Evolutionary conservation across 140 eudicot species (phyloP), one percentile per base, ranked within the genome.

Genomic region (Oenanthe javanica): DNA sequence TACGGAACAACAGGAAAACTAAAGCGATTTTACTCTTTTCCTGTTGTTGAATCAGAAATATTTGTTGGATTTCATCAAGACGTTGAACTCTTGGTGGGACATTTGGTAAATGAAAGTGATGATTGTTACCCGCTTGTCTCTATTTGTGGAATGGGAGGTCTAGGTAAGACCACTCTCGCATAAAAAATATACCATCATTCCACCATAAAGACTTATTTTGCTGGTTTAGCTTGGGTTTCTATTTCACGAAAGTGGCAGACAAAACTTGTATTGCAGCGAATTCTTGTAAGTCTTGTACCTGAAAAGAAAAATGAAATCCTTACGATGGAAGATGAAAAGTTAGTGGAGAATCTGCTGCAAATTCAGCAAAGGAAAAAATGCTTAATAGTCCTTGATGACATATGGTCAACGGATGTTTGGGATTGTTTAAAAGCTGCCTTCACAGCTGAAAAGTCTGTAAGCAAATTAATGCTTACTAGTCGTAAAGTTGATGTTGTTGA

Each of bases 141-240:
- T 48, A 83, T 83, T 11, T 61, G 73, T 14, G 89, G 89, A n/a
- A 83, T 77, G 84, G 86, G 86, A 1, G 89, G 89, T 1, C 46
- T 83, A 25, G 85, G 85, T 0, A 83, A 83, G 82, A 77, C 85
- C 19, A 83, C 85, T 1, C 40, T 83, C 18, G 85, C 85, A 6
- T 42, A 23, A 45, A 83, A 78, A 48, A 31, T 72, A 16, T 83
- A 77, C 72, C 45, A 72, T 71, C 79, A 83, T 43, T 38, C 7
- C 42, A 69, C 16, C 40, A 77, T 79, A 2, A 57, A 77, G 55
- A 54, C 54, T 45, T 81, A 70, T 54, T 82, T 83, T 31, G 36
- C 72, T 14, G 80, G 77, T 21, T 70, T 57, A 21, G 89, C 86
- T 27, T 86, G 86, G 86, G 84, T 47, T 48, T 52, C 59, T 69